A percentile compares a stretch with the other conserved stretches of the same genome.
phyloP scores from a whole-genome alignment of 306 rosid genomes.

The Sicyos baderoa region DNA sequence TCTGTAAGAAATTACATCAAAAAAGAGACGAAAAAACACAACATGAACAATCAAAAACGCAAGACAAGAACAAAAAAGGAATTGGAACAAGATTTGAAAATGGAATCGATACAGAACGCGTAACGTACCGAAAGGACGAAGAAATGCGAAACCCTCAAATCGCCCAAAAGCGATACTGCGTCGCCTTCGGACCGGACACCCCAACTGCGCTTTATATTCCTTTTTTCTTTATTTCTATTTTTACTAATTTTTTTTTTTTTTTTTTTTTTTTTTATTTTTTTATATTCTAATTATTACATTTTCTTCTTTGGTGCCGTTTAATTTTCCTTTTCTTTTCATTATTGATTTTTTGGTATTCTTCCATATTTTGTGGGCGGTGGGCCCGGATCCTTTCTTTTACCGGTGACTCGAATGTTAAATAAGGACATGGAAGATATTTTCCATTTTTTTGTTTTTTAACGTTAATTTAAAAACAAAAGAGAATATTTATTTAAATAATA shows the following conservation, averaged over 20 bases:
- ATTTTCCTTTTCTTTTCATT: too few relatives aligned
- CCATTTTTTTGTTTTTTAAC: too few relatives aligned
- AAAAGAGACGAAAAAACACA: background rate
- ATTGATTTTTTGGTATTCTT: too few relatives aligned
- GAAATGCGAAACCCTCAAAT: constrained; percentile 17
- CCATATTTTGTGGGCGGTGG: too few relatives aligned
- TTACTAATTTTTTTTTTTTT: background rate
- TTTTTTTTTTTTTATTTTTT: background rate
- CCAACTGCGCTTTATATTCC: constrained; percentile 4
- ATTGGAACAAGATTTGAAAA: background rate
- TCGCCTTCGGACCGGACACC: background rate
- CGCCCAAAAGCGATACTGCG: background rate
- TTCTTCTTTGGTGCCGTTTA: too few relatives aligned
- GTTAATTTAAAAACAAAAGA: too few relatives aligned
- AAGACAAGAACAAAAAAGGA: background rate
- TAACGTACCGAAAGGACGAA: background rate
- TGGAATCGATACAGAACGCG: too few relatives aligned
- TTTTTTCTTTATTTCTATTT: background rate
- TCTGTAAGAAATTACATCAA: background rate
- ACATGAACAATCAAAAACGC: background rate
- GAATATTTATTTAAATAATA: too few relatives aligned
- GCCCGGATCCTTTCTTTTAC: background rate
- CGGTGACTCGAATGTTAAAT: too few relatives aligned
- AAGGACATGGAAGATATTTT: too few relatives aligned
- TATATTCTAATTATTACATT: too few relatives aligned